Evolutionary conservation across 2,329 filamentous ascomycete genomes (phyloP), one percentile per base, ranked within the genome.

Genomic region (Immersiporthe knoxdaviesiana): DNA sequence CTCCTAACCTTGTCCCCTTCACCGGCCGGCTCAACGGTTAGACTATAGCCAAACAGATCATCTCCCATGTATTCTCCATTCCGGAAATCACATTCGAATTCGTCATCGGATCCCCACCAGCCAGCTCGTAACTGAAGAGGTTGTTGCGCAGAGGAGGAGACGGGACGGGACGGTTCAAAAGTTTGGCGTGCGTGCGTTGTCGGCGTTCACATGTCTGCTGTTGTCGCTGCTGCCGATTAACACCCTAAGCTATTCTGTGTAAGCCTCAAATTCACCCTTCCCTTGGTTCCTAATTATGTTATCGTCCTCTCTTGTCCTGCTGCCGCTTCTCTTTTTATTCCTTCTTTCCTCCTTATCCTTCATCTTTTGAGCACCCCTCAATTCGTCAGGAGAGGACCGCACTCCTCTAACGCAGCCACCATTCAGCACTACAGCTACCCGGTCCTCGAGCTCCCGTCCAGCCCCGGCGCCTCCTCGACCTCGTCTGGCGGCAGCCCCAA

Each of bases 401-500:
- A 24, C 18, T 62, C 63, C 66, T 68, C 66, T 66, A 50, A 66
- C 63, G 24, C 50, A 66, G 63, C 58, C 62, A 63, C 56, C 69
- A 70, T 70, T 70, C 69, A 68, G 69, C 63, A 68, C 60, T 56
- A 68, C 65, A 52, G 37, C 32, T 61, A 47, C 67, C 50, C 56
- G 39, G 47, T 65, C 35, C 69, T 39, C 30, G 58, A 32, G 32
- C 56, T 64, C 37, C 37, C 67, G 27, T 50, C 52, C 8, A 63
- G 63, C 52, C 41, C 60, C 52, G 32, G 64, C 39, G 61, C 69
- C 14, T 44, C 47, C 39, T 30, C 41, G 37, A n/a, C 54, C 27
- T 41, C 56, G 47, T 41, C 39, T 37, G 37, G 64, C 30, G 69
- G 65, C 65, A 67, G 64, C 39, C 64, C 64, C 60, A 69, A 69